These are phyloP conservation scores for Metschnikowia matae DNA, from an alignment of 805 yeast genomes.

Conservation along the genomic window DNA sequence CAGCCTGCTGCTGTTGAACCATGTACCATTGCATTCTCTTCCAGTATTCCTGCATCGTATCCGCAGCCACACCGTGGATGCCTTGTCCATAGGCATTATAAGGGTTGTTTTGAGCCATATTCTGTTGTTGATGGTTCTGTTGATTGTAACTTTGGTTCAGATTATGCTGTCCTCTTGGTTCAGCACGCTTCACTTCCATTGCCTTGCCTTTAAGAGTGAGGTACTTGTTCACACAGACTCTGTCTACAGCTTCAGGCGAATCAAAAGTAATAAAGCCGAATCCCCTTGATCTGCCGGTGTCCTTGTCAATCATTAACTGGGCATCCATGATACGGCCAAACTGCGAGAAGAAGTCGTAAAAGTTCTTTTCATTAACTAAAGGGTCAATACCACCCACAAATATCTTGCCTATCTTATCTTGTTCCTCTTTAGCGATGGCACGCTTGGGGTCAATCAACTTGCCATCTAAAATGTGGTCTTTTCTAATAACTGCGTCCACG, in stretches of 20 bases:
- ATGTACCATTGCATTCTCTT: slow-evolving; percentile 63
- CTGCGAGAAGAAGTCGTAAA: slow-evolving; percentile 77
- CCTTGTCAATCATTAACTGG: slow-evolving; percentile 95
- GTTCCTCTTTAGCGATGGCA: slow-evolving; percentile 96
- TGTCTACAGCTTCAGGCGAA: slow-evolving; percentile 89
- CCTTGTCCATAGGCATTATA: slow-evolving; percentile 22
- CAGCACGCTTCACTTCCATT: slow-evolving; percentile 81
- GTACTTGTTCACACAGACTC: slow-evolving; percentile 76
- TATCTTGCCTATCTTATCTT: slow-evolving; percentile 92
- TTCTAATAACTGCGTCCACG: slow-evolving; percentile 80
- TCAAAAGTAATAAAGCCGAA: slow-evolving; percentile 96
- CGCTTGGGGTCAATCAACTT: slow-evolving; percentile 96
- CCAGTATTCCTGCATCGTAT: slow-evolving; percentile 62
- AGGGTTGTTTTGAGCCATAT: slow-evolving; percentile 27
- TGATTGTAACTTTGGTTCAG: slow-evolving; percentile 26
- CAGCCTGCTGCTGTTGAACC: slow-evolving; percentile 50
- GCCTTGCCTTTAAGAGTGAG: slow-evolving; percentile 81
- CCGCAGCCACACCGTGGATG: slow-evolving; percentile 34
- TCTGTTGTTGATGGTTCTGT: slow-evolving; percentile 25
- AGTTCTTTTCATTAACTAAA: slow-evolving; percentile 87
- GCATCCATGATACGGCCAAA: slow-evolving; percentile 93
- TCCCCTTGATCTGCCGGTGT: slow-evolving; percentile 94
- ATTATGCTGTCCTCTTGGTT: slow-evolving; percentile 69
- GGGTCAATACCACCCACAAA: slow-evolving; percentile 97
- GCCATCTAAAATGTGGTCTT: slow-evolving; percentile 89